Evolutionary conservation across 805 yeast species (phyloP).

Genomic region (Soucietia sequanensis): DNA sequence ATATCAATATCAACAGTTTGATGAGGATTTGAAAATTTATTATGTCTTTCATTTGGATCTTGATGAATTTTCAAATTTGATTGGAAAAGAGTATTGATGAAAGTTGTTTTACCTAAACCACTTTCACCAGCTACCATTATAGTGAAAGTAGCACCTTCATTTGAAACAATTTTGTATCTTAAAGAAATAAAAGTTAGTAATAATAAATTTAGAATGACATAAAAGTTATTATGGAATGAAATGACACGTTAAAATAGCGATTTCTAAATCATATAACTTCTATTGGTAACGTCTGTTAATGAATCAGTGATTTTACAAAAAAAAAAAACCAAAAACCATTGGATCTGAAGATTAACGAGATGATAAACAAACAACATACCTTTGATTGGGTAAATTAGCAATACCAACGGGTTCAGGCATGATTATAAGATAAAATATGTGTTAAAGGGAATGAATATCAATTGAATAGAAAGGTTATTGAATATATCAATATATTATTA

Average conservation of each 20-base stretch:
- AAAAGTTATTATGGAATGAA: no score
- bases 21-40: conserved; percentile 51
- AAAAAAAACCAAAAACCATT: conserved; percentile 4
- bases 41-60: conserved; percentile 54
- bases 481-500: no score
- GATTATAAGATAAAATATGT: no score
- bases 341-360: background rate
- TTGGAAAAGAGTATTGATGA: conserved; percentile 82
- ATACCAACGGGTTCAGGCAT: conserved; percentile 66
- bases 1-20: conserved; percentile 79
- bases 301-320: background rate
- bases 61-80: conserved; percentile 62
- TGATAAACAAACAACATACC: conserved; percentile 44
- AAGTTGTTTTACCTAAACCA: conserved; percentile 91
- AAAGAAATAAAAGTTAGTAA: background rate
- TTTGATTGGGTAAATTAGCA: conserved; percentile 71
- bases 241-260: no score
- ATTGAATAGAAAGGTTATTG: no score
- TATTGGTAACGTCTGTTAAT: no score
- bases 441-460: no score
- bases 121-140: conserved; percentile 89
- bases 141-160: conserved; percentile 75
- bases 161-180: conserved; percentile 72
- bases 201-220: background rate
- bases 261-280: no score